A percentile compares a stretch with the other conserved stretches of the same genome.
phyloP scores from a whole-genome alignment of 2,329 filamentous ascomycete species.

The Ophiostoma montium region DNA sequence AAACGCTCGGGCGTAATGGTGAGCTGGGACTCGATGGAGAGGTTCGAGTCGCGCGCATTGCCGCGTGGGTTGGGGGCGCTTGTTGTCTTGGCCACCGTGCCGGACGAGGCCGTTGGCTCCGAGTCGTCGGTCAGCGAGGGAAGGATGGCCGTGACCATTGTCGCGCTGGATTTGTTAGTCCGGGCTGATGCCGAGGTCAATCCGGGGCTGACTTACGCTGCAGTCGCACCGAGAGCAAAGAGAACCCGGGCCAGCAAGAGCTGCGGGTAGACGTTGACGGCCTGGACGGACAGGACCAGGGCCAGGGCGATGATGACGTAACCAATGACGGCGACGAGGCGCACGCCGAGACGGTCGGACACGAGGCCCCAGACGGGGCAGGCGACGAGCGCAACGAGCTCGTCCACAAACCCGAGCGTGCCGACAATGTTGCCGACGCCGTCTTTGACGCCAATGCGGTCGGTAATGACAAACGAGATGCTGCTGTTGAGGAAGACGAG shows the following conservation, averaged over 20 bases:
- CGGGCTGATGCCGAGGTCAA: too few species aligned
- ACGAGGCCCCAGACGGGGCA: slow-evolving; percentile 69
- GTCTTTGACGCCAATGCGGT: slow-evolving; percentile 60
- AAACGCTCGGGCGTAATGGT: slow-evolving; percentile 60
- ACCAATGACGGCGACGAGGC: slow-evolving; percentile 58
- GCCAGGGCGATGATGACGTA: slow-evolving; percentile 70
- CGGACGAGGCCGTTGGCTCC: slow-evolving; percentile 12
- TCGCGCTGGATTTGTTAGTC: slow-evolving; percentile 53
- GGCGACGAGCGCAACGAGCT: slow-evolving; percentile 66
- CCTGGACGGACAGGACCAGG: slow-evolving; percentile 71
- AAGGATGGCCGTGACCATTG: slow-evolving; percentile 94
- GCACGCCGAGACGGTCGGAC: slow-evolving; percentile 63
- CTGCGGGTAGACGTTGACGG: slow-evolving; percentile 75
- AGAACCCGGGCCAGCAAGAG: slow-evolving; percentile 70
- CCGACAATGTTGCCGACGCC: slow-evolving; percentile 69
- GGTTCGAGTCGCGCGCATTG: slow-evolving; percentile 40
- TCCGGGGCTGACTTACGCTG: slow-evolving; percentile 40
- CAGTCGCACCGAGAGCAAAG: slow-evolving; percentile 86
- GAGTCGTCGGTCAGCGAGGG: slow-evolving; percentile 51
- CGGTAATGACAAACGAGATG: slow-evolving; percentile 73
- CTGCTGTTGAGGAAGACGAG: slow-evolving; percentile 80
- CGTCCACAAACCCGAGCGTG: slow-evolving; percentile 73
- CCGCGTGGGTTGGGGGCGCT: slow-evolving; percentile 19
- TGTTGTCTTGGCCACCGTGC: slow-evolving; percentile 33
- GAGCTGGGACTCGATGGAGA: slow-evolving; percentile 57